Base-by-base conservation (phyloP, 2,329 filamentous ascomycete species). In the Fonsecaea monophora region DNA sequence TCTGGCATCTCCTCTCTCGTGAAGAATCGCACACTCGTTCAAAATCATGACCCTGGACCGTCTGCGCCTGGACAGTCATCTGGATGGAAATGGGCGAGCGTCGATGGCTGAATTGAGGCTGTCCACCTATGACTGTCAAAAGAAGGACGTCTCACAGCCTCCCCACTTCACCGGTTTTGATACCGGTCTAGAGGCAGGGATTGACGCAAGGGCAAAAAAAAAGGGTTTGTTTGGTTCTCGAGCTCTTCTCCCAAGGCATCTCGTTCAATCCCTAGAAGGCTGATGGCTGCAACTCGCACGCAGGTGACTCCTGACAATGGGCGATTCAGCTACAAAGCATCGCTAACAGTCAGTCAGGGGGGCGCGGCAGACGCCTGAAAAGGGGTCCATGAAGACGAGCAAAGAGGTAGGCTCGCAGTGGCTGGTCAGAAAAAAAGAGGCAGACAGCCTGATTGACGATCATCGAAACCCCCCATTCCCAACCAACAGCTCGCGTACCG, bases 61-160 rank as follows among this genome's bases (percentile, higher is more conserved):
- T n/a, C 21, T 9, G 32, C 18, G 21, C 4, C 4, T 34, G 18
- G 34, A 42, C 37, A 32, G 13, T 10, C 56, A 59, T 37, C 30
- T 37, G 25, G 30, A 50, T n/a, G 30, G 57, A 60, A 60, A 21
- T 60, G 4, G 40, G 40, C 9, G 30, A 50, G 32, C 18, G 13
- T 60, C 8, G 57, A 35, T 48, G 40, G 30, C 38, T 60, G 57
- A 60, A 32, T 32, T 45, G 57, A 60, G 57, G 57, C 37, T 60
- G n/a, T 34, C 40, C 9, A 35, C 30, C 25, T 50, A 8, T 9
- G 9, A 50, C 8, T 18, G 21, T 50, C 18, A 34, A 34, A 34
- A 18, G 18, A n/a, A 21, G 38, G 7, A 6, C 21, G 9, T 9
- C 10, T 50, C 18, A 13, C 10, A 50, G 18, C 18, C 18, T 30